These are phyloP conservation scores for Gliomastix tumulicola DNA, from an alignment of 2,329 filamentous ascomycete species.

Conservation along the genomic window DNA sequence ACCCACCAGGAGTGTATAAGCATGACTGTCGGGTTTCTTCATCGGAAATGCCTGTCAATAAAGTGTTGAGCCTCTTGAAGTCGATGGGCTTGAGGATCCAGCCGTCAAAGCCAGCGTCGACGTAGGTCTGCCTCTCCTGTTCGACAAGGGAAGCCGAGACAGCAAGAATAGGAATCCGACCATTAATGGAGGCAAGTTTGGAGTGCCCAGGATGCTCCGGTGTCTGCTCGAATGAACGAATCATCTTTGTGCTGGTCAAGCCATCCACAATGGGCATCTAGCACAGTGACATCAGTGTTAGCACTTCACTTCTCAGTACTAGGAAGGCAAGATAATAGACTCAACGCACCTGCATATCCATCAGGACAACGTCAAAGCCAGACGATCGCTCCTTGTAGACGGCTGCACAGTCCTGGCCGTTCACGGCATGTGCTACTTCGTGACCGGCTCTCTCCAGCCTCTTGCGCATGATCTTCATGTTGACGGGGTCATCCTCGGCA, in stretches of 20 bases:
- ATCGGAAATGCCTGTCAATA: constrained; percentile 65
- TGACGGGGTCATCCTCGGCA: constrained; percentile 84
- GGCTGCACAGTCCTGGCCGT: constrained; percentile 77
- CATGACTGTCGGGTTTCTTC: constrained; percentile 49
- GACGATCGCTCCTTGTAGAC: constrained; percentile 57
- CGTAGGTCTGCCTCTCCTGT: constrained; percentile 59
- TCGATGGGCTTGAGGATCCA: constrained; percentile 89
- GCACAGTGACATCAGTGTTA: background rate
- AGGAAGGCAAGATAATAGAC: background rate
- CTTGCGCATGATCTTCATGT: constrained; percentile 75
- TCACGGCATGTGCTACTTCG: constrained; percentile 63
- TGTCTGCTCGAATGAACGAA: constrained; percentile 63
- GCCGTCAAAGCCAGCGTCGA: constrained; percentile 76
- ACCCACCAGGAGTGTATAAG: constrained; percentile 64
- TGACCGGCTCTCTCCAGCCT: constrained; percentile 72
- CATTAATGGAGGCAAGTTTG: constrained; percentile 48
- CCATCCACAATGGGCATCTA: constrained; percentile 93
- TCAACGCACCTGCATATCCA: constrained; percentile 82
- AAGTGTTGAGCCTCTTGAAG: constrained; percentile 63
- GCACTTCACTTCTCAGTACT: background rate
- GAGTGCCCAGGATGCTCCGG: constrained; percentile 44
- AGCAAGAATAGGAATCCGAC: constrained; percentile 73
- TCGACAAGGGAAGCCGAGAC: constrained; percentile 80
- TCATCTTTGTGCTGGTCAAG: constrained; percentile 74
- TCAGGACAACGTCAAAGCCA: constrained; percentile 72